These are phyloP conservation scores for Populus trichocarpa DNA, from an alignment of 441 rosid genomes.

Conservation along the genomic window DNA sequence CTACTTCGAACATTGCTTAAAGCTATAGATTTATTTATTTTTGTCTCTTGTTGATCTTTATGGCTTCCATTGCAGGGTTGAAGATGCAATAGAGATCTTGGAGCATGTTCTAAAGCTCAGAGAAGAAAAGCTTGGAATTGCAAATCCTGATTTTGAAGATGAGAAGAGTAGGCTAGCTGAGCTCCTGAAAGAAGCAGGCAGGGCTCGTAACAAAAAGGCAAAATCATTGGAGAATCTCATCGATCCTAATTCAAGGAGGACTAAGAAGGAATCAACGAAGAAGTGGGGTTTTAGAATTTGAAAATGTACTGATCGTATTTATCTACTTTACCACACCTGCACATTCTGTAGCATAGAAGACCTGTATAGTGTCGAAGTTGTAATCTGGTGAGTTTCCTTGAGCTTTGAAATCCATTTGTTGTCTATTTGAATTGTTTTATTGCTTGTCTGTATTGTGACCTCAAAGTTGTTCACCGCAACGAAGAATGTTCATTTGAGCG, in stretches of 20 bases:
- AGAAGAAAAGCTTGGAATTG: slow-evolving; percentile 95
- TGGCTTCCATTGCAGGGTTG: slow-evolving; percentile 59
- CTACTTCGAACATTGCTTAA: not conserved
- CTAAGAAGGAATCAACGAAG: slow-evolving; percentile 71
- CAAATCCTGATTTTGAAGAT: slow-evolving; percentile 94
- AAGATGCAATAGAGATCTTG: slow-evolving; percentile 90
- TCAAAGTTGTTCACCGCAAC: slow-evolving; percentile 23
- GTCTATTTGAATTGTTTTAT: slow-evolving; percentile 12
- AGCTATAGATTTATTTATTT: not conserved
- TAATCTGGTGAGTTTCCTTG: slow-evolving; percentile 29
- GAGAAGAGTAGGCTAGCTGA: slow-evolving; percentile 88
- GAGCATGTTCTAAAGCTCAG: slow-evolving; percentile 87
- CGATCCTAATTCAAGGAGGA: slow-evolving; percentile 76
- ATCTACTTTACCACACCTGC: slow-evolving; percentile 20
- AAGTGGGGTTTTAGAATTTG: slow-evolving; percentile 92
- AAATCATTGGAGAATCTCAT: slow-evolving; percentile 91
- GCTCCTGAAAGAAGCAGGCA: slow-evolving; percentile 94
- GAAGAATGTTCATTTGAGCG: slow-evolving; percentile 26
- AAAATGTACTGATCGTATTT: slow-evolving; percentile 3
- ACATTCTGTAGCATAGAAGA: slow-evolving; percentile 45
- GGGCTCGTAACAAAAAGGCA: slow-evolving; percentile 83
- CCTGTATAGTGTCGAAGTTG: slow-evolving; percentile 46
- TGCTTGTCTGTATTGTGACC: slow-evolving; percentile 36
- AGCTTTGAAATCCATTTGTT: slow-evolving; percentile 25
- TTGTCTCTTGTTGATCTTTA: slow-evolving; percentile 1